Base-by-base conservation (phyloP, 192 early-diverging fungal species). In the Neocallimastix lanati region DNA sequence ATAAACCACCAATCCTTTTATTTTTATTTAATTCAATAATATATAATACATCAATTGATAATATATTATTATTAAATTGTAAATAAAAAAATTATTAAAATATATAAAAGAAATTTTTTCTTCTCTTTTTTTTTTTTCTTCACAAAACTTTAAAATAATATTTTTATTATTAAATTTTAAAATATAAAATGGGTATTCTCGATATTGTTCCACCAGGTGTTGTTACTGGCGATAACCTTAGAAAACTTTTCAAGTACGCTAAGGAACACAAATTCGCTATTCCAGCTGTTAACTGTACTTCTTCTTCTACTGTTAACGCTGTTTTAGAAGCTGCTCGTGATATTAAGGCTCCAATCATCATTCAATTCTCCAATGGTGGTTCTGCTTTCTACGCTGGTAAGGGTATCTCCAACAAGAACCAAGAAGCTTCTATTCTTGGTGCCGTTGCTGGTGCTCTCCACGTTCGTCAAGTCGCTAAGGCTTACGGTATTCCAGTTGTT, bases 281-380 rank as follows among this genome's bases (percentile, higher is more conserved):
- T 86, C 95, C 96, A 77, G 94, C 96, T 58, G 92, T 98, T 88
- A 98, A 98, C 89, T 77, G 94, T 91, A 96, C 94, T 83, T 93
- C 93, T 40, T 93, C 94, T 28, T 95, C 93, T 40, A 95, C 95
- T 79, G 80, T 96, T 86, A 98, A 96, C 81, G 96, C 96, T 76
- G 90, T 91, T 30, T 90, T 98, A 76, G 95, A 98, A 88, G 94
- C 96, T 85, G 96, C 96, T 29, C 92, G 95, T 83, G 95, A 98
- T 82, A 87, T 90, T 80, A 95, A 95, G 86, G 92, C 93, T 29
- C 95, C 95, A 82, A 86, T 98, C 81, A 95, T 98, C 84, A 93
- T 98, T 82, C 96, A 98, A 89, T 93, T 98, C 90, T 96, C 94
- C 33, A 90, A 98, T 81, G 96, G 96, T 85, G 96, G 96, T 79